Evolutionary conservation across 2,329 filamentous ascomycete species (phyloP), one percentile per base, ranked within the genome.

Genomic region (Clarireedia paspali): DNA sequence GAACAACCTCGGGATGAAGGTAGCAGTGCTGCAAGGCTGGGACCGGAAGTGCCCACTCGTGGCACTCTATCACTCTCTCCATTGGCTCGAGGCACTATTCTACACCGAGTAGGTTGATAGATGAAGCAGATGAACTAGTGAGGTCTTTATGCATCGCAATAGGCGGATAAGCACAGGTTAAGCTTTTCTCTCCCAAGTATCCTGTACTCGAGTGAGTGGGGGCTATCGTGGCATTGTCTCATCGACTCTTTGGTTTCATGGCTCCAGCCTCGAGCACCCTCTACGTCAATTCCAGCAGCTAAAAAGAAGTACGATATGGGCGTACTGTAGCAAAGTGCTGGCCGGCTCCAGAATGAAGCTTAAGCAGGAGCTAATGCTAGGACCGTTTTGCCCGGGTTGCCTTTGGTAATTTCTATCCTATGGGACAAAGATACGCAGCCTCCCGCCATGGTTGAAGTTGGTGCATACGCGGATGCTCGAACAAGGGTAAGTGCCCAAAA

Each of bases 231-330:
- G 30, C 45, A 48, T 23, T 49, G 45, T 54, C 45, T 54, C 52
- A 54, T 54, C 36, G 14, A 44, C 2, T 26, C 26, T 39, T 54
- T 24, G 34, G 60, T 61, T 63, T 63, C 60, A 60, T 27, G 30
- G 50, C 17, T 49, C 39, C 50, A 57, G 58, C 55, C 56, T 58
- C 48, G 47, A 50, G 47, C 26, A 51, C 42, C 15, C 38, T 38
- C 23, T n/a, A 50, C 6, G 20, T 53, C 30, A 30, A 53, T 26
- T n/a, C 12, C 23, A 17, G 5, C 26, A 56, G 38, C 58, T 47
- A 53, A 55, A 53, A 55, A 47, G 23, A 30, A 30, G 7, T 30
- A 30, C 9, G 27, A 30, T 30, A 10, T 30, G 27, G 6, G 10
- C 27, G 27, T 20, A 20, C 20, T 20, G 20, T 10, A 30, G 27